Evolutionary conservation across 2,329 filamentous ascomycete genomes (phyloP).

Genomic region (Paraphaeosphaeria sporulosa): DNA sequence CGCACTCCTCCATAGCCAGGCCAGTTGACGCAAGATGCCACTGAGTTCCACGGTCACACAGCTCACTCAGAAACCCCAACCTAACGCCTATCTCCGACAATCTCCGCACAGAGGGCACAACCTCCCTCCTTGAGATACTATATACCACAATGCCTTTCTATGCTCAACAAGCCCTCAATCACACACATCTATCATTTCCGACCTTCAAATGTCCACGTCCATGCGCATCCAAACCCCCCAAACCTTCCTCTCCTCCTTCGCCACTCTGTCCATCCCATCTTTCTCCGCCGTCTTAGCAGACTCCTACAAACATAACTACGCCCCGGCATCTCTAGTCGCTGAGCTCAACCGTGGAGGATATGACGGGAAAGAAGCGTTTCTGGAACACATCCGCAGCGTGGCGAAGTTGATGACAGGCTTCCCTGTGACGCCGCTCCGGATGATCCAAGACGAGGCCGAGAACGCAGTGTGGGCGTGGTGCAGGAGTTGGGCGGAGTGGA

Average conservation of each 20-base stretch:
- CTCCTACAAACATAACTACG: conserved; percentile 17
- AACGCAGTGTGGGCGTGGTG: conserved; percentile 40
- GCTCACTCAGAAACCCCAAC: too few species aligned
- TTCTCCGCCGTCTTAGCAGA: conserved; percentile 5
- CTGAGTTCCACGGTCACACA: too few species aligned
- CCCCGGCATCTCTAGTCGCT: conserved; percentile 14
- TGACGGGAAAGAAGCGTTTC: conserved; percentile 16
- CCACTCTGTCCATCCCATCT: not conserved
- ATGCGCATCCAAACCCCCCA: conserved; percentile 3
- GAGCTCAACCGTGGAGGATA: conserved; percentile 1
- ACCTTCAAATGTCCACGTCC: too few species aligned
- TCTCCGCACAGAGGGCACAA: too few species aligned
- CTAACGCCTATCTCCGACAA: too few species aligned
- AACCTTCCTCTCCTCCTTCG: conserved; percentile 10
- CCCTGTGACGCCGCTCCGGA: conserved; percentile 25
- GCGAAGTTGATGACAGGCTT: conserved; percentile 23
- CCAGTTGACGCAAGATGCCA: too few species aligned
- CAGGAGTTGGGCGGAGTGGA: conserved; percentile 32
- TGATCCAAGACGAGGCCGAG: conserved; percentile 23
- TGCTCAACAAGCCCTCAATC: too few species aligned
- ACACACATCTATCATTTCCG: too few species aligned
- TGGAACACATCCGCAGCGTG: conserved; percentile 21
- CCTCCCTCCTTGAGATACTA: too few species aligned
- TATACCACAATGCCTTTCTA: too few species aligned
- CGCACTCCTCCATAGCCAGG: too few species aligned